Conservation (phyloP, 495 filamentous ascomycete genomes). For the Neurospora tetraspora region DNA sequence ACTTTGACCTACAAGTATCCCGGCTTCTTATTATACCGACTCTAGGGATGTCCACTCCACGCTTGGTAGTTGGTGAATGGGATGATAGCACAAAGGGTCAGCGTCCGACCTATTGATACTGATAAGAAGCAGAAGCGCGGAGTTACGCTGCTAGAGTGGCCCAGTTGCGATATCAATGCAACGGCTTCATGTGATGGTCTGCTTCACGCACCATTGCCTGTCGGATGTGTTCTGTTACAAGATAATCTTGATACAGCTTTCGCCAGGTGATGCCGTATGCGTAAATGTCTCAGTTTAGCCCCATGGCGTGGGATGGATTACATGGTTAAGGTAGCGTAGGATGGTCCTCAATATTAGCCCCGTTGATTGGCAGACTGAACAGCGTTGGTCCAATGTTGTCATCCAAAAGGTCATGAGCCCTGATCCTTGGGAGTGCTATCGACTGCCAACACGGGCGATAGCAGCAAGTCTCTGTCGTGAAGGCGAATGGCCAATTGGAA, state of each 20-base stretch:
- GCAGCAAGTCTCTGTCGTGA: neutral
- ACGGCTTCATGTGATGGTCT: neutral
- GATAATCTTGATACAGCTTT: neutral
- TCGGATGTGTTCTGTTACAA: neutral
- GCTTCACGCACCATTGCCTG: neutral
- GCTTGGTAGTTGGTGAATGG: neutral
- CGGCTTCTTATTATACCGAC: neutral
- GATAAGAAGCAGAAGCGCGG: neutral
- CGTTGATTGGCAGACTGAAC: neutral
- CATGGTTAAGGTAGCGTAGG: neutral
- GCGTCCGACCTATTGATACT: neutral
- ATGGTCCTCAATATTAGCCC: neutral
- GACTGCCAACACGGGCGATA: neutral
- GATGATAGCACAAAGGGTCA: neutral
- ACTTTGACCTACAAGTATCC: neutral
- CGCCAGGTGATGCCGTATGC: neutral
- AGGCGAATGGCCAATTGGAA: neutral
- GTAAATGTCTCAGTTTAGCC: neutral
- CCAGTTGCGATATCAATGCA: neutral
- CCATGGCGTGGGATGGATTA: neutral
- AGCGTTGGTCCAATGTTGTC: neutral
- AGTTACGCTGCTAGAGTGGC: neutral
- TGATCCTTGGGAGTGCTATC: neutral
- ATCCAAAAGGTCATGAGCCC: neutral
- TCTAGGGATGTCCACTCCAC: neutral